phyloP scores from a whole-genome alignment of 2,329 filamentous ascomycete species.

The Ophiosphaerella herpotricha region DNA sequence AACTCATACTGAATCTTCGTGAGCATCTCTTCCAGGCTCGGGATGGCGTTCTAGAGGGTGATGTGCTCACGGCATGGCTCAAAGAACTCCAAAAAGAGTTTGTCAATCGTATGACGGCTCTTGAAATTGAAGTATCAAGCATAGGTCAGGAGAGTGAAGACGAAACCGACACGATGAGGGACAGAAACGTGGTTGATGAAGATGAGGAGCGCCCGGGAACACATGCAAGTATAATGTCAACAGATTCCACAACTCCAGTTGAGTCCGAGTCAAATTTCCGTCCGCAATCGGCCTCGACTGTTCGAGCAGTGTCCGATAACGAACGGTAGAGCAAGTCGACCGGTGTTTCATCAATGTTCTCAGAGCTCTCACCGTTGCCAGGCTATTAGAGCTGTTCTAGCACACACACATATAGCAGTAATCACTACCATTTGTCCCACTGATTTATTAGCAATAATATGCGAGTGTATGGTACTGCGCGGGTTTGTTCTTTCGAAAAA shows the following conservation, averaged over 20 bases:
- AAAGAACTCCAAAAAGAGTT: conserved; percentile 75
- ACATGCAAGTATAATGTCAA: conserved; percentile 22
- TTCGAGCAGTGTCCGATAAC: conserved; percentile 35
- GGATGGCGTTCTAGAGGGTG: conserved; percentile 67
- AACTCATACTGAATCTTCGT: conserved; percentile 72
- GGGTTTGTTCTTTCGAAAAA: too few species aligned
- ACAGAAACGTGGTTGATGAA: conserved; percentile 3
- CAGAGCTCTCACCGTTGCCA: too few species aligned
- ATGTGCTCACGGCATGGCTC: conserved; percentile 67
- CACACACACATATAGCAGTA: too few species aligned
- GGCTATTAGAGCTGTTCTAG: too few species aligned
- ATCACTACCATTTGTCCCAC: too few species aligned
- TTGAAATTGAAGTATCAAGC: conserved; percentile 56
- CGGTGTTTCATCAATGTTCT: too few species aligned
- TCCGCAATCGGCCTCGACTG: conserved; percentile 22
- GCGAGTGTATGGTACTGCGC: too few species aligned
- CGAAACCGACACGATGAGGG: conserved; percentile 22
- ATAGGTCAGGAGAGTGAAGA: conserved; percentile 12
- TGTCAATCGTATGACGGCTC: conserved; percentile 68
- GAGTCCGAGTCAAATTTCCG: conserved; percentile 17
- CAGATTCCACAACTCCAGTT: conserved; percentile 25
- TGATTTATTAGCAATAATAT: too few species aligned
- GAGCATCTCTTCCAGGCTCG: conserved; percentile 73
- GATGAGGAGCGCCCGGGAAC: conserved; percentile 19
- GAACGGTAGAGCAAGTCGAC: conserved; percentile 8